phyloP scores from a whole-genome alignment of 73 alveolate genomes.

The Paramecium biaurelia region DNA sequence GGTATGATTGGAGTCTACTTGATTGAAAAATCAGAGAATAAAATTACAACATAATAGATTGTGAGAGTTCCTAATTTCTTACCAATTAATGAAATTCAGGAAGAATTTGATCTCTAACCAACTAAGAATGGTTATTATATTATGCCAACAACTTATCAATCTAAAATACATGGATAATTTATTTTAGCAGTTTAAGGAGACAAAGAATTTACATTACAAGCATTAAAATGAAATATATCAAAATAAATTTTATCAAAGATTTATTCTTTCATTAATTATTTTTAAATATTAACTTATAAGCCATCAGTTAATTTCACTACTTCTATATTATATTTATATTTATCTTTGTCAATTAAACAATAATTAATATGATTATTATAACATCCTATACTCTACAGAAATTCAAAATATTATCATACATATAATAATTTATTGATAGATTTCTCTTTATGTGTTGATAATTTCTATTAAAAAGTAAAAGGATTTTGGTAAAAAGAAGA shows the following conservation, averaged over 20 bases:
- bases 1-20: slow-evolving; percentile 91
- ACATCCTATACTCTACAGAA: no score
- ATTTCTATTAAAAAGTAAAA: no score
- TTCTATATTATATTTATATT: background rate
- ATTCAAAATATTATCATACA: no score
- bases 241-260: background rate
- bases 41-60: slow-evolving; percentile 50
- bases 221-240: slow-evolving; percentile 47
- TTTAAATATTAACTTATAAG: background rate
- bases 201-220: slow-evolving; percentile 78
- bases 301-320: background rate
- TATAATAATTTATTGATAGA: no score
- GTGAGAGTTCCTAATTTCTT: slow-evolving; percentile 76
- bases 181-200: slow-evolving; percentile 80
- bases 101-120: slow-evolving; percentile 75
- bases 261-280: background rate
- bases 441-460: background rate
- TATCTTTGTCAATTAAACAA: no score
- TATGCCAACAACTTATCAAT: slow-evolving; percentile 96
- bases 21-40: slow-evolving; percentile 73
- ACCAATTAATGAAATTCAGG: slow-evolving; percentile 91
- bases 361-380: no score
- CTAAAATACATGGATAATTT: slow-evolving; percentile 89
- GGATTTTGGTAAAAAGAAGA: no score
- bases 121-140: slow-evolving; percentile 92